phyloP scores from a whole-genome alignment of 106 monocot species.

The Dendrobium officinale region DNA sequence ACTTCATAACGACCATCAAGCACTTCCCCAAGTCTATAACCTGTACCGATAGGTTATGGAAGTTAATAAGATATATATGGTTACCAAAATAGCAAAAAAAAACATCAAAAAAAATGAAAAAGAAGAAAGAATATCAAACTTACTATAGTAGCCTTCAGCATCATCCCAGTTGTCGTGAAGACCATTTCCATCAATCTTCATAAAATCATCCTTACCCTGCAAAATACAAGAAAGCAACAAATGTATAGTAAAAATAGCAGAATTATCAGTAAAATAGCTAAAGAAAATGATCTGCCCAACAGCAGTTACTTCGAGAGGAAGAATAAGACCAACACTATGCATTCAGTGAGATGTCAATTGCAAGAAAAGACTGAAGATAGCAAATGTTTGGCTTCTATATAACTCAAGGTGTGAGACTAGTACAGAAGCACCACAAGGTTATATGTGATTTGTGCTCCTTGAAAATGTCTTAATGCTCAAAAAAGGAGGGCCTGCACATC shows the following conservation, averaged over 20 bases:
- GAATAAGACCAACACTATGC: not conserved
- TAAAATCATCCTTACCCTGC: conserved; percentile 70
- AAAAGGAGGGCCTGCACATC: not conserved
- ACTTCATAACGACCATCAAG: conserved; percentile 96
- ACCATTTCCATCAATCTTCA: conserved; percentile 56
- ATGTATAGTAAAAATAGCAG: not conserved
- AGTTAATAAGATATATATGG: not conserved
- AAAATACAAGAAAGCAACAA: not conserved
- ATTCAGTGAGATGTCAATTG: not conserved
- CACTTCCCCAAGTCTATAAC: conserved; percentile 83
- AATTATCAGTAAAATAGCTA: not conserved
- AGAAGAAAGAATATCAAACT: conserved; percentile 21
- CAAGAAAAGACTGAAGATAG: not conserved
- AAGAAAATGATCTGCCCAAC: not conserved
- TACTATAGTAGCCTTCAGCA: conserved; percentile 98
- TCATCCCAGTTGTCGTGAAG: conserved; percentile 99
- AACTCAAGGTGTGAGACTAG: not conserved
- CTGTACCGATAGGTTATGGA: conserved; percentile 20
- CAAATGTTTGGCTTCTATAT: not conserved
- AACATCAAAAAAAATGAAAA: not conserved
- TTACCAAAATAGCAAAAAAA: not conserved
- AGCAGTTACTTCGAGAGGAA: not conserved
- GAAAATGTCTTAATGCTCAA: not conserved
- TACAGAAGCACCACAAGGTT: not conserved
- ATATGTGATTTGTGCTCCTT: not conserved